Evolutionary conservation across 2,329 filamentous ascomycete genomes (phyloP).

Genomic region (Rutstroemia sp.): DNA sequence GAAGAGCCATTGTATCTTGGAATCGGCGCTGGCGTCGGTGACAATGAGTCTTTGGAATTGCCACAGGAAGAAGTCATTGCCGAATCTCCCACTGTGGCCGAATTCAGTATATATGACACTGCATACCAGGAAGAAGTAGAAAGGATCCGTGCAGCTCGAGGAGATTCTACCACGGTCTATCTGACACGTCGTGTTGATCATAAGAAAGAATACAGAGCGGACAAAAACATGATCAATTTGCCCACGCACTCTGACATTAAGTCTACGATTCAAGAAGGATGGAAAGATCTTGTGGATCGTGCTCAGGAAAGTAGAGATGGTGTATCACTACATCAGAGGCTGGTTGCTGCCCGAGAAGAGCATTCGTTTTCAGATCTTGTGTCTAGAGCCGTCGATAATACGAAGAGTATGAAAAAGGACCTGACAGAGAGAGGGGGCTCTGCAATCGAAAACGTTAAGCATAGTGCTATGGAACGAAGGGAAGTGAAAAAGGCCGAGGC

Average conservation of each 20-base stretch:
- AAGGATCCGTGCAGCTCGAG: slow-evolving; percentile 51
- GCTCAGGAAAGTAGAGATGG: slow-evolving; percentile 19
- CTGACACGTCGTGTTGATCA: slow-evolving; percentile 42
- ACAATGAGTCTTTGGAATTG: slow-evolving; percentile 33
- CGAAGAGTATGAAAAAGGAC: slow-evolving; percentile 6
- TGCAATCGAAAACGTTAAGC: slow-evolving; percentile 10
- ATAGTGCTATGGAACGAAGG: slow-evolving; percentile 16
- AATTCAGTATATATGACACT: slow-evolving; percentile 81
- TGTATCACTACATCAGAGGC: slow-evolving; percentile 6
- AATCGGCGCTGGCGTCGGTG: slow-evolving; percentile 60
- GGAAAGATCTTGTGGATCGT: slow-evolving; percentile 25
- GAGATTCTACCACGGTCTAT: slow-evolving; percentile 49
- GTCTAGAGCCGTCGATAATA: slow-evolving; percentile 21
- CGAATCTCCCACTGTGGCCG: slow-evolving; percentile 77
- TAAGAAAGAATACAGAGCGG: slow-evolving; percentile 26
- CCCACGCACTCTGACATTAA: slow-evolving; percentile 14
- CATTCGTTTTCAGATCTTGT: slow-evolving; percentile 22
- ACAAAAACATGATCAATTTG: slow-evolving; percentile 25
- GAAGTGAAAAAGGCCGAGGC: slow-evolving; percentile 13
- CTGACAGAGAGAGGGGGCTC: background rate
- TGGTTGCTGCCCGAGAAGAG: slow-evolving; percentile 1
- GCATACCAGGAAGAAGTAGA: slow-evolving; percentile 80
- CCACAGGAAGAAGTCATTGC: slow-evolving; percentile 50
- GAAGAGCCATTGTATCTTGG: slow-evolving; percentile 61
- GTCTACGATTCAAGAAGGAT: slow-evolving; percentile 22